Evolutionary conservation across 257 asterid species (phyloP), one percentile per base, ranked within the genome.

Genomic region (Lantana camara): DNA sequence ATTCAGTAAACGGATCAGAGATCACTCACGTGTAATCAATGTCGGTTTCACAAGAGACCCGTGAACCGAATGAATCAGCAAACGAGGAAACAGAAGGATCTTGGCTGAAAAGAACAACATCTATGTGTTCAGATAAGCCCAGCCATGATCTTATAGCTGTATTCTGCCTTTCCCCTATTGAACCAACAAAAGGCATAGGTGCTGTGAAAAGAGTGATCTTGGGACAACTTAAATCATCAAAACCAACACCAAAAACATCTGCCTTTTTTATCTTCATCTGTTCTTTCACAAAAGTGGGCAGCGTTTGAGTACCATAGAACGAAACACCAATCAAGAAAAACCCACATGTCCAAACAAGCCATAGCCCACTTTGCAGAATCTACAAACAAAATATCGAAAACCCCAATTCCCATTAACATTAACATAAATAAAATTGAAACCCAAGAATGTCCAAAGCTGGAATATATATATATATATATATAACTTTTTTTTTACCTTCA

Each of bases 81-180:
- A 88, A 84, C 67, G 89, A 72, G 80, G 73, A 69, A 73, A 79
- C 95, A 38, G 97, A 85, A 44, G 90, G 79, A 50, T 93, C 85
- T 63, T 75, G 87, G 77, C 96, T 83, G 79, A 90, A 90, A 61
- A 93, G 92, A 66, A 90, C 83, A 59, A 90, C 91, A 58, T 56
- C 68, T 35, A 93, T 54, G 65, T 82, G 66, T 41, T 83, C 64
- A 1, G 95, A 80, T 29, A 88, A 80, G 48, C 86, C 84, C 61
- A 93, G 97, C 97, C 97, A 93, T 72, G 99, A 90, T 75, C 81
- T 85, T 37, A 93, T 74, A 62, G 97, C 99, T 72, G 86, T 72
- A 41, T 64, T 73, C 50, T 90, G 99, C 51, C 83, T 81, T 75
- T 85, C 78, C 58, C 97, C 95, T 49, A 66, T 60, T 11, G 70